These are phyloP conservation scores for Chenopodium suecicum DNA, from an alignment of 148 eudicot genomes.

Conservation along the genomic window DNA sequence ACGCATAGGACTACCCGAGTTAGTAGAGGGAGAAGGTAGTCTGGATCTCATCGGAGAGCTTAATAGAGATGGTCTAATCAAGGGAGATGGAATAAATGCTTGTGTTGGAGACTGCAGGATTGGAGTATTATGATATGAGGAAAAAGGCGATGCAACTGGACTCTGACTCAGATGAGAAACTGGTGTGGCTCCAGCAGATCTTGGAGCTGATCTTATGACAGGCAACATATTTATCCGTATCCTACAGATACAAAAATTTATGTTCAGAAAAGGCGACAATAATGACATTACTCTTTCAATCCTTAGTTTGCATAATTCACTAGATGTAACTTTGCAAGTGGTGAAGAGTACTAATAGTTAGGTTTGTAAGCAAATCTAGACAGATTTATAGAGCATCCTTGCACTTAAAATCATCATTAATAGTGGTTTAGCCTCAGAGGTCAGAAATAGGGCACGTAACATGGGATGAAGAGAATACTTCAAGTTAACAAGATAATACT, in stretches of 20 bases:
- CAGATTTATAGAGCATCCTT: too few species aligned
- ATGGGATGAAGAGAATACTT: neutral
- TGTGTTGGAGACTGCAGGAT: constrained; percentile 48
- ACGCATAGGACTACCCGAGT: constrained; percentile 16
- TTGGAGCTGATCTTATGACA: constrained; percentile 39
- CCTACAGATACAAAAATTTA: constrained; percentile 29
- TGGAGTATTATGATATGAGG: constrained; percentile 47
- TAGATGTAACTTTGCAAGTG: too few species aligned
- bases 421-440: neutral
- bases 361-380: too few species aligned
- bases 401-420: too few species aligned
- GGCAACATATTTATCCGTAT: constrained; percentile 65
- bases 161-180: constrained; percentile 30
- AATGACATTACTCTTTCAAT: neutral
- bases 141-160: constrained; percentile 48
- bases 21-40: constrained; percentile 40
- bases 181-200: constrained; percentile 42
- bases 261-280: neutral
- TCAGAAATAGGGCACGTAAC: too few species aligned
- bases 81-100: constrained; percentile 52
- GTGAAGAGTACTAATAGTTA: too few species aligned
- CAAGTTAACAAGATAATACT: neutral
- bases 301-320: neutral
- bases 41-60: constrained; percentile 51
- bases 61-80: constrained; percentile 44